Evolutionary conservation across 805 yeast species (phyloP).

Genomic region (Monosporozyma aerobia): DNA sequence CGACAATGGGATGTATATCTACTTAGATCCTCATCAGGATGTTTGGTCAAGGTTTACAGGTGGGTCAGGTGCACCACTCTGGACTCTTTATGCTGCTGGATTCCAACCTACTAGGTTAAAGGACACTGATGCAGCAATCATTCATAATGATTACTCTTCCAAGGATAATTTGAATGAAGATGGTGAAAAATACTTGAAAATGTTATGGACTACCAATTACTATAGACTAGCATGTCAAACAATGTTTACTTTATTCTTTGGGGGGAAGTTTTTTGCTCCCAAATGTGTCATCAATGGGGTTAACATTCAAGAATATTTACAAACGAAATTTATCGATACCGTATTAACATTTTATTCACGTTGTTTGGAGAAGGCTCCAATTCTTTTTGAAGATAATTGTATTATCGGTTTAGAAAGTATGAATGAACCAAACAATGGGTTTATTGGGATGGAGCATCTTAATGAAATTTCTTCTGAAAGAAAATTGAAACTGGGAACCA

Average conservation of each 20-base stretch:
- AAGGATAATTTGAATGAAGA: constrained; percentile 35
- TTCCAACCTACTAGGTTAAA: constrained; percentile 67
- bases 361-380: constrained; percentile 35
- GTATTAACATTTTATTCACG: constrained; percentile 38
- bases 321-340: constrained; percentile 50
- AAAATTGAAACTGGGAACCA: constrained; percentile 64
- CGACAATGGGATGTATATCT: constrained; percentile 64
- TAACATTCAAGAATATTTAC: constrained; percentile 73
- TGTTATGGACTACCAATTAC: constrained; percentile 92
- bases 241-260: constrained; percentile 81
- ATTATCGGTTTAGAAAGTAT: constrained; percentile 68
- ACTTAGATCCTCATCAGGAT: constrained; percentile 87
- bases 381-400: constrained; percentile 36
- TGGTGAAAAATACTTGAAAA: constrained; percentile 50
- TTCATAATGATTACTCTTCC: constrained; percentile 48
- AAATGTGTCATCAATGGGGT: constrained; percentile 58
- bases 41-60: constrained; percentile 87
- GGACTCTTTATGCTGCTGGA: constrained; percentile 90
- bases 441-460: constrained; percentile 54
- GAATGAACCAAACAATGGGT: constrained; percentile 80
- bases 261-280: constrained; percentile 72
- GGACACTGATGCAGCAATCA: constrained; percentile 66
- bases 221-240: constrained; percentile 62
- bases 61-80: constrained; percentile 89
- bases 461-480: constrained; percentile 47